Percentiles rank a stretch among this genome's conserved stretches.
Evolutionary conservation across 2,329 filamentous ascomycete genomes (phyloP).

Genomic region (Beauveria australis): DNA sequence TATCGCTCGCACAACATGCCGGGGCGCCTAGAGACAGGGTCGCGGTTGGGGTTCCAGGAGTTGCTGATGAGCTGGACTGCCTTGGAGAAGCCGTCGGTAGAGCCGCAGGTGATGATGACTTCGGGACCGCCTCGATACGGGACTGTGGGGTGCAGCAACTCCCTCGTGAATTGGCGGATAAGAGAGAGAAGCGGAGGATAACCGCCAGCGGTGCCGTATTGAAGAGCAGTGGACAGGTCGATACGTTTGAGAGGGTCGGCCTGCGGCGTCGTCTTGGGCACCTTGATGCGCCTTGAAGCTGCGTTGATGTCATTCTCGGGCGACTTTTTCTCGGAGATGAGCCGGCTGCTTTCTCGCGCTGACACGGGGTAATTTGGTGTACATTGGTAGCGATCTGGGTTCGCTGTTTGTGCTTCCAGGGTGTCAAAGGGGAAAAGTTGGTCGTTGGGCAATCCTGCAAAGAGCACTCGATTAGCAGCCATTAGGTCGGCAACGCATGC

Average conservation of each 20-base stretch:
- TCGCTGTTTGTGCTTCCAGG: constrained; percentile 71
- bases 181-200: constrained; percentile 74
- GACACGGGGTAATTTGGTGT: constrained; percentile 51
- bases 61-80: constrained; percentile 67
- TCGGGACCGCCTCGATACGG: constrained; percentile 72
- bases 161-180: constrained; percentile 66
- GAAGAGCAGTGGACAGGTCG: constrained; percentile 72
- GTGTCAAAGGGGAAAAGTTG: constrained; percentile 87
- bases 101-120: constrained; percentile 70
- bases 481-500: background rate
- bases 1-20: constrained; percentile 73
- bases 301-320: constrained; percentile 25
- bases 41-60: constrained; percentile 61
- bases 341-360: constrained; percentile 13
- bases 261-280: constrained; percentile 59
- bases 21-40: constrained; percentile 62
- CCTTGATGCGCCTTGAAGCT: constrained; percentile 48
- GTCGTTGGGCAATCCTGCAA: constrained; percentile 66
- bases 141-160: constrained; percentile 71
- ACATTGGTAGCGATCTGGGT: constrained; percentile 65
- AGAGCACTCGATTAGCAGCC: background rate
- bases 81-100: constrained; percentile 81
- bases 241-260: constrained; percentile 60
- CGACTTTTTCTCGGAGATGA: constrained; percentile 7
- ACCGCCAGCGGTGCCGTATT: constrained; percentile 78